Evolutionary conservation across 75 land plant species (phyloP).

Genomic region (Larix kaempferi): DNA sequence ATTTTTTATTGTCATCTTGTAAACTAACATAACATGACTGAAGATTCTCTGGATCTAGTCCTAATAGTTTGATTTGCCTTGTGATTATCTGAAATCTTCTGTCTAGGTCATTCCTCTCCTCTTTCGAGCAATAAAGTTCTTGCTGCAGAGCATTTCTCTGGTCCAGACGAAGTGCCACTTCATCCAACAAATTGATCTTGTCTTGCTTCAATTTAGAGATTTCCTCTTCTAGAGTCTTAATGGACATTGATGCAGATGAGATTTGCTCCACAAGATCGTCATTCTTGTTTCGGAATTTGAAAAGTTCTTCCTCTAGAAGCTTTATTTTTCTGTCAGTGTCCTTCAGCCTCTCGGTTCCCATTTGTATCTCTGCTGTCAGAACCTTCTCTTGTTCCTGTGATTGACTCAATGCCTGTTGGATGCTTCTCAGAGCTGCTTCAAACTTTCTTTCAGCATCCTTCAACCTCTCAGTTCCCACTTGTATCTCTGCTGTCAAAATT

Average conservation of each 20-base stretch:
- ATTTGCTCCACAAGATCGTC: neutral
- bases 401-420: conserved; percentile 16
- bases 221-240: neutral
- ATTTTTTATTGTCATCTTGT: neutral
- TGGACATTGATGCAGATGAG: conserved; percentile 7
- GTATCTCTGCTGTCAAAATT: conserved; percentile 2
- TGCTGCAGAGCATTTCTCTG: neutral
- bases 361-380: conserved; percentile 2
- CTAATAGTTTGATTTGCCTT: conserved; percentile 5
- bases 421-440: conserved; percentile 21
- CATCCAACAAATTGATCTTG: neutral
- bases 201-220: neutral
- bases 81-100: conserved; percentile 6
- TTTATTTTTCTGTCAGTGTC: conserved; percentile 1
- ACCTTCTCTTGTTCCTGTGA: neutral
- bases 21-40: neutral
- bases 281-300: neutral
- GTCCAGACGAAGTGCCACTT: neutral
- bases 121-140: conserved; percentile 7
- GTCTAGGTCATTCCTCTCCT: conserved; percentile 7
- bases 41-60: neutral
- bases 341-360: conserved; percentile 3
- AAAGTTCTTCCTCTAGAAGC: conserved; percentile 3
- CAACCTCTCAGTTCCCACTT: conserved; percentile 5
- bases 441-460: conserved; percentile 2